Percentiles rank a stretch among this genome's conserved stretches.
Evolutionary conservation across 1,139 yeast species (phyloP).

Genomic region (Lodderomyces elongisporus): DNA sequence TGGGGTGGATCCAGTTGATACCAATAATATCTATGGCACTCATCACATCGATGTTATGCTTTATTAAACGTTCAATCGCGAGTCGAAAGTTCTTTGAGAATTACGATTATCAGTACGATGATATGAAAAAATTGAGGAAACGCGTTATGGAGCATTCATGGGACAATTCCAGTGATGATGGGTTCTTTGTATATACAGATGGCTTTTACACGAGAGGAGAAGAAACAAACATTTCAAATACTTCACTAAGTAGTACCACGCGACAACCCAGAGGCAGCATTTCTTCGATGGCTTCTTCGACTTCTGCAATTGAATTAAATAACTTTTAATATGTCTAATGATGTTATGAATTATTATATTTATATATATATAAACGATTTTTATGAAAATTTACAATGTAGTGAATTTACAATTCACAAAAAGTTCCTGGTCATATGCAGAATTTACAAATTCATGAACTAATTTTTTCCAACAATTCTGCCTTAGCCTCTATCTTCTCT

Average conservation of each 20-base stretch:
- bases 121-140: slow-evolving; percentile 28
- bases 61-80: slow-evolving; percentile 35
- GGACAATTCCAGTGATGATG: slow-evolving; percentile 41
- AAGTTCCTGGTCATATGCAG: no score
- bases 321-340: slow-evolving; percentile 7
- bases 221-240: slow-evolving; percentile 1
- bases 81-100: slow-evolving; percentile 33
- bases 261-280: slow-evolving; percentile 2
- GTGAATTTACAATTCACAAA: no score
- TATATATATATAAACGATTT: no score
- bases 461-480: no score
- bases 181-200: slow-evolving; percentile 41
- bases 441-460: no score
- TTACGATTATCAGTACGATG: slow-evolving; percentile 26
- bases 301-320: slow-evolving; percentile 7
- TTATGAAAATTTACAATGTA: no score
- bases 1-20: slow-evolving; percentile 43
- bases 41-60: slow-evolving; percentile 35
- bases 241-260: slow-evolving; percentile 1
- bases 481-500: no score
- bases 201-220: slow-evolving; percentile 30
- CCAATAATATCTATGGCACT: slow-evolving; percentile 36
- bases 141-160: slow-evolving; percentile 13
- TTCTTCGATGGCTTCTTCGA: slow-evolving; percentile 4
- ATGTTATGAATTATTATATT: no score